Conservation (phyloP, 148 eudicot species). For the Cornus kousa region DNA sequence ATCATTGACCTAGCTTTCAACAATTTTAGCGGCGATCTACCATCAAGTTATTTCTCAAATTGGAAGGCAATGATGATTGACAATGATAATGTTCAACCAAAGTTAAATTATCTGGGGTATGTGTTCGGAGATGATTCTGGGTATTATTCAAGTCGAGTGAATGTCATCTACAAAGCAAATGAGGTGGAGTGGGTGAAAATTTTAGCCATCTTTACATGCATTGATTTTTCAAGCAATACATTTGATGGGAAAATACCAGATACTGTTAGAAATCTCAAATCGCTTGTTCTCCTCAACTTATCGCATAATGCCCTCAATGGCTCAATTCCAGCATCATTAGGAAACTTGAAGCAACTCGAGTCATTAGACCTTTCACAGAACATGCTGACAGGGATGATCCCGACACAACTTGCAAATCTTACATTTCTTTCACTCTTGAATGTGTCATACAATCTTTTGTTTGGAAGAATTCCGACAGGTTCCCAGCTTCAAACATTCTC, state of each 20-base stretch:
- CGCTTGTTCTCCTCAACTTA: constrained; percentile 22
- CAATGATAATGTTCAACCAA: background rate
- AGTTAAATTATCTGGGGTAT: background rate
- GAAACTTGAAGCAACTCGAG: constrained; percentile 18
- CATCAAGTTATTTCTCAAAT: background rate
- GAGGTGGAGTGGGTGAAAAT: constrained; percentile 16
- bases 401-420: constrained; percentile 16
- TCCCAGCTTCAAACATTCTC: constrained; percentile 22
- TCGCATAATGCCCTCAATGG: constrained; percentile 14
- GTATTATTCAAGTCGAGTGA: constrained; percentile 13
- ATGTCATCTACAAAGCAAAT: constrained; percentile 24
- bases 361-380: constrained; percentile 26
- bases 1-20: constrained; percentile 31
- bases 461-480: constrained; percentile 21
- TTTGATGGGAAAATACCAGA: constrained; percentile 21
- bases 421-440: constrained; percentile 23
- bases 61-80: background rate
- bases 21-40: constrained; percentile 14
- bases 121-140: background rate
- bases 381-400: constrained; percentile 21
- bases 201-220: constrained; percentile 16
- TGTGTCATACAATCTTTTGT: constrained; percentile 18
- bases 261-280: constrained; percentile 13
- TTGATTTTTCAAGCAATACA: constrained; percentile 24
- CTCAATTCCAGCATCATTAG: constrained; percentile 21